Evolutionary conservation across 352 stramenopile genomes (phyloP).

Genomic region (Pythium volutum): DNA sequence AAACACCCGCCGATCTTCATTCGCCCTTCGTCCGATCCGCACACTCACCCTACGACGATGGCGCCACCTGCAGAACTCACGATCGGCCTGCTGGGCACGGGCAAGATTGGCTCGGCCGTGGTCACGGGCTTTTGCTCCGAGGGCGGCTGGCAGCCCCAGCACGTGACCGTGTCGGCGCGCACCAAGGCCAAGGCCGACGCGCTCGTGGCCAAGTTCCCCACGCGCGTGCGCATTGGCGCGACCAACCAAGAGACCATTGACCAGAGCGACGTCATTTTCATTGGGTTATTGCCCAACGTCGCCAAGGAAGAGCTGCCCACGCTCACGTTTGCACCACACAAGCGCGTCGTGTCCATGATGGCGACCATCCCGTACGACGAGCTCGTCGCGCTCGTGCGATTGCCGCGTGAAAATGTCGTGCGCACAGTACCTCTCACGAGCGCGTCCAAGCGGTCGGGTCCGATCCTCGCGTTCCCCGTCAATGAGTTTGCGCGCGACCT

Average conservation of each 20-base stretch:
- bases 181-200: slow-evolving; percentile 76
- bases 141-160: slow-evolving; percentile 71
- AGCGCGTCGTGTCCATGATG: slow-evolving; percentile 86
- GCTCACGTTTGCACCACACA: slow-evolving; percentile 57
- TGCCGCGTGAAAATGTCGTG: slow-evolving; percentile 73
- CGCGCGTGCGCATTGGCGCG: slow-evolving; percentile 55
- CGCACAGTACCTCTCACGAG: slow-evolving; percentile 74
- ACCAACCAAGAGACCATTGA: slow-evolving; percentile 85
- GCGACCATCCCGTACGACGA: slow-evolving; percentile 86
- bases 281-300: slow-evolving; percentile 72
- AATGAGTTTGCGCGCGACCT: slow-evolving; percentile 67
- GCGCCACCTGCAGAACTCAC: slow-evolving; percentile 49
- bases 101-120: slow-evolving; percentile 86
- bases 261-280: slow-evolving; percentile 78
- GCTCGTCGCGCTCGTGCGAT: slow-evolving; percentile 61
- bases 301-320: slow-evolving; percentile 65
- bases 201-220: slow-evolving; percentile 64
- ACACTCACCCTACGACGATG: slow-evolving; percentile 27
- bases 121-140: slow-evolving; percentile 79
- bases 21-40: background rate
- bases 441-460: slow-evolving; percentile 68
- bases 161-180: slow-evolving; percentile 67
- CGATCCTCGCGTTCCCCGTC: slow-evolving; percentile 77
- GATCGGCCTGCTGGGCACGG: slow-evolving; percentile 76
- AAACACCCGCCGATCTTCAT: background rate